Conservation (phyloP, 106 monocot species). For the Allium cepa region DNA sequence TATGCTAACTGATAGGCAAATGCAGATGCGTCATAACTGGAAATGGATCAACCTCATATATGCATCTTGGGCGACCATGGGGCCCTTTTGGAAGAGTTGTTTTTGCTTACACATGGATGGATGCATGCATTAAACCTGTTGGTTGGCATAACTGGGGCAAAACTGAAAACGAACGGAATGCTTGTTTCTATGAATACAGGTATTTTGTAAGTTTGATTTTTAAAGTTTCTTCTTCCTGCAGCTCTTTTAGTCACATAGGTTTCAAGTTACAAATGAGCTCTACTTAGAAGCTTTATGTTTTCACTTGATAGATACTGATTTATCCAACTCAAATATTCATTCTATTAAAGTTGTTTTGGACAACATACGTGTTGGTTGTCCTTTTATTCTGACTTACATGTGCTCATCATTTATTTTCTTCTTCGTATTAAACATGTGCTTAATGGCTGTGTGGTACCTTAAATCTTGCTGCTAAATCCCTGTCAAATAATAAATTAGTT, state of each 20-base stretch:
- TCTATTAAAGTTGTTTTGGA: neutral
- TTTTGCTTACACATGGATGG: constrained; percentile 93
- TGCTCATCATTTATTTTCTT: neutral
- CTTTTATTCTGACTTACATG: neutral
- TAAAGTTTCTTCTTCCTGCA: neutral
- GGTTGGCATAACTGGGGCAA: constrained; percentile 98
- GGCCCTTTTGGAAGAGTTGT: constrained; percentile 90
- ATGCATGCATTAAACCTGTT: constrained; percentile 61
- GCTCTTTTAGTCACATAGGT: neutral
- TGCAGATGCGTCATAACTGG: constrained; percentile 82
- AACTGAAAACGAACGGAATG: constrained; percentile 73
- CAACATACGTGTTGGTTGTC: neutral
- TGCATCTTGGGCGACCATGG: constrained; percentile 91
- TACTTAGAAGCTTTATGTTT: no score
- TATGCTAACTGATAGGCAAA: neutral
- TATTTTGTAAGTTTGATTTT: constrained; percentile 8
- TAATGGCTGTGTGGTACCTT: neutral
- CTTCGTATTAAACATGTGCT: neutral
- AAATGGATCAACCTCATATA: constrained; percentile 48
- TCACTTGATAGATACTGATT: no score
- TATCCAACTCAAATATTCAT: no score
- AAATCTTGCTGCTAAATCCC: neutral
- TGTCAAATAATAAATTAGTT: neutral
- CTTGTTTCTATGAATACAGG: constrained; percentile 95
- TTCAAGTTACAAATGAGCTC: no score